These are phyloP conservation scores for Cucumis sativus DNA, from an alignment of 306 rosid species.

Conservation along the genomic window DNA sequence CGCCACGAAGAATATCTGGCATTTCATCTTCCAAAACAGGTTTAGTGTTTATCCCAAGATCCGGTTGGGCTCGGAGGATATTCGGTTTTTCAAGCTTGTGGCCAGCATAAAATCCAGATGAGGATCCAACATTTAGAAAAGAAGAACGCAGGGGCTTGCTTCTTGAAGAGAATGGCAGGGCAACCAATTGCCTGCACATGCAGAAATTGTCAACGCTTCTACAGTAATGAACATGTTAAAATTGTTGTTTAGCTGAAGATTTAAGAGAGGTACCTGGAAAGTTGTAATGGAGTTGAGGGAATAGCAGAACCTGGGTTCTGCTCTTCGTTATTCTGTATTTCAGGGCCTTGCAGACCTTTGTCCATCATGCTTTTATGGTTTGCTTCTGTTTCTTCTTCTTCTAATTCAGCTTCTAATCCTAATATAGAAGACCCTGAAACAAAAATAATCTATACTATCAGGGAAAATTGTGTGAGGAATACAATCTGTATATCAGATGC, in stretches of 20 bases:
- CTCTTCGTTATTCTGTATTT: constrained; percentile 42
- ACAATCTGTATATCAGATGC: background rate
- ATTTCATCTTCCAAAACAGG: constrained; percentile 43
- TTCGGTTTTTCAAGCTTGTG: constrained; percentile 44
- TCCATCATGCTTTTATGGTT: constrained; percentile 30
- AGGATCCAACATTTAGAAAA: constrained; percentile 36
- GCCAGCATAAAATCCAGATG: constrained; percentile 36
- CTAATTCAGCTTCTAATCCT: constrained; percentile 39
- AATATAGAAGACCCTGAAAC: constrained; percentile 38
- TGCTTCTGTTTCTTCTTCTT: constrained; percentile 68
- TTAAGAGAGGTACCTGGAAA: constrained; percentile 40
- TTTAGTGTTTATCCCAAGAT: constrained; percentile 29
- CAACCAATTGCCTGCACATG: constrained; percentile 35
- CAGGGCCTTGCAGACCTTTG: constrained; percentile 31
- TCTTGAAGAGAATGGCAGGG: constrained; percentile 47
- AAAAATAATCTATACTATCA: background rate
- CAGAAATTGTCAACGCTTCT: background rate
- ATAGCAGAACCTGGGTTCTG: constrained; percentile 30
- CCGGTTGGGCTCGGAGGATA: constrained; percentile 29
- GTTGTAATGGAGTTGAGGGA: constrained; percentile 45
- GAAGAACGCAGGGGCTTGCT: constrained; percentile 56
- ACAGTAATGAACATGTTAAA: constrained; percentile 6
- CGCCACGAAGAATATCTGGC: constrained; percentile 38
- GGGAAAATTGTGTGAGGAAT: background rate
- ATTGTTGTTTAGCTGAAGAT: constrained; percentile 11